Conservation (phyloP, 768 basidiomycete genomes). For the Pleurotus salmoneostramineus region DNA sequence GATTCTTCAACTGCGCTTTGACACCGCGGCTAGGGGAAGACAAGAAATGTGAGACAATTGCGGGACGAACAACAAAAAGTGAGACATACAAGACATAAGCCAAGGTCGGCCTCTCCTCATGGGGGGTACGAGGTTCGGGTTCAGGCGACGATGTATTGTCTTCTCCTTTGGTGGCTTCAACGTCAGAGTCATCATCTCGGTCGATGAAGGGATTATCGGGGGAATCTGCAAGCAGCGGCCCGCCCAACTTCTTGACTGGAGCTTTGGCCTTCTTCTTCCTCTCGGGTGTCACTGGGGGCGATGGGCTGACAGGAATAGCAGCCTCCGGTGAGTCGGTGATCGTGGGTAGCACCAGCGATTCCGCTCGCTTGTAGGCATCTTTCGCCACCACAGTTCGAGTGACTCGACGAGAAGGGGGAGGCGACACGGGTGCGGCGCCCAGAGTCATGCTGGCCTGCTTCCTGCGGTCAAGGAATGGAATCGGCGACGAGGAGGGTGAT, state of each 20-base stretch:
- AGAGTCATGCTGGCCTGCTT: background rate
- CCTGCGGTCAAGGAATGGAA: background rate
- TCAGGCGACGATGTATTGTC: background rate
- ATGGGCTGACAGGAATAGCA: background rate
- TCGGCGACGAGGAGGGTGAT: background rate
- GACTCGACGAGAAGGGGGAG: slow-evolving; percentile 3
- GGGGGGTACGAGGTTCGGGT: slow-evolving; percentile 1
- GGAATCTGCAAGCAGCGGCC: background rate
- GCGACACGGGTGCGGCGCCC: slow-evolving; percentile 2
- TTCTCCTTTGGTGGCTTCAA: background rate
- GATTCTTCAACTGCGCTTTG: slow-evolving; percentile 1
- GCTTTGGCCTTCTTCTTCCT: background rate
- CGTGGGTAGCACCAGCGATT: background rate
- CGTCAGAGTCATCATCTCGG: background rate
- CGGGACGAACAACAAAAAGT: background rate
- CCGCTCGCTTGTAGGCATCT: background rate
- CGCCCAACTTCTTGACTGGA: background rate
- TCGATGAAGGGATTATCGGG: slow-evolving; percentile 7
- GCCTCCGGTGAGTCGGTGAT: background rate
- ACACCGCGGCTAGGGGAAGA: slow-evolving; percentile 1
- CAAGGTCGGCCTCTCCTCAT: background rate
- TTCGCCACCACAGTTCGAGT: background rate
- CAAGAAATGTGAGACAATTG: background rate
- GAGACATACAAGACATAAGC: slow-evolving; percentile 7
- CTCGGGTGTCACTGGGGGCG: slow-evolving; percentile 5